These are phyloP conservation scores for Endocladia muricata DNA, from an alignment of 31 red algal genomes.

Conservation along the genomic window DNA sequence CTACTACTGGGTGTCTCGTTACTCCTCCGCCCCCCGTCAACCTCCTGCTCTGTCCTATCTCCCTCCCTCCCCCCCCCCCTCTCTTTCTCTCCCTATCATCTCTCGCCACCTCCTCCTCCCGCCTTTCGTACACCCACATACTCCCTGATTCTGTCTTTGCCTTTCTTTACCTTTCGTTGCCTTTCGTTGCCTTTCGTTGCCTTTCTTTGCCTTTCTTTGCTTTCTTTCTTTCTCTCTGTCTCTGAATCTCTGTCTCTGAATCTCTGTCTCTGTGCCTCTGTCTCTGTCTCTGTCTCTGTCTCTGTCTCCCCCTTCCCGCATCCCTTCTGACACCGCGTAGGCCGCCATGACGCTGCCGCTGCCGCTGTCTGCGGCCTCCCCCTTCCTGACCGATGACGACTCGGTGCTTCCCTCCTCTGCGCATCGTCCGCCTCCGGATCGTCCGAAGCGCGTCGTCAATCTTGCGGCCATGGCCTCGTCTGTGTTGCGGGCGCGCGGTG, in stretches of 20 bases:
- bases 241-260: no score
- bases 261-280: no score
- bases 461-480: slow-evolving; percentile 44
- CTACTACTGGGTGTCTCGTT: no score
- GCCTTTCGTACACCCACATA: neutral
- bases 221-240: no score
- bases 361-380: slow-evolving; percentile 3
- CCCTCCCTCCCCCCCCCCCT: neutral
- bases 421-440: neutral
- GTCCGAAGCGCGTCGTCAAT: slow-evolving; percentile 22
- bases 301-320: neutral
- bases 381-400: slow-evolving; percentile 5
- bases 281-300: neutral
- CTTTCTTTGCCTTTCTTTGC: no score
- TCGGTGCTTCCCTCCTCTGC: neutral
- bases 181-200: no score
- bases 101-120: neutral
- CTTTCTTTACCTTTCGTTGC: no score
- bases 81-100: neutral
- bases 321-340: neutral
- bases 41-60: neutral
- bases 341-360: neutral
- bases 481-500: slow-evolving; percentile 28
- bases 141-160: no score
- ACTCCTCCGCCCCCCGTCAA: neutral